Evolutionary conservation across 129 eudicot genomes (phyloP), one percentile per base, ranked within the genome.

Genomic region (Arctium minus): DNA sequence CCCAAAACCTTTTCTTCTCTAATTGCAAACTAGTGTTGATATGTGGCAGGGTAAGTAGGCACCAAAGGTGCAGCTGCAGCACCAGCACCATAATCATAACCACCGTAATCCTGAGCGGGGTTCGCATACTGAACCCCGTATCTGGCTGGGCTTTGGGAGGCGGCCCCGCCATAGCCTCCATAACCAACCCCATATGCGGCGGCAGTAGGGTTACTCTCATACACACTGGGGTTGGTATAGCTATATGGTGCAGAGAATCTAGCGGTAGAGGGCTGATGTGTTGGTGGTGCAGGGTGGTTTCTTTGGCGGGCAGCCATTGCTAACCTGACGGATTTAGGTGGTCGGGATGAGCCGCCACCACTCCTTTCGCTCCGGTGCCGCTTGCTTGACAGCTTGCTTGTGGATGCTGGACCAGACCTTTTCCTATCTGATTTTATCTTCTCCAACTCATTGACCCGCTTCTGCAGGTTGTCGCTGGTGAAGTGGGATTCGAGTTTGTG

Each of bases 401-500:
- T 77, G 36, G 87, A 77, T 9, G 84, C 30, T 22, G 77, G 15
- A 3, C 82, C 10, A 8, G 40, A 65, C 76, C 73, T 83, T 75
- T 83, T 88, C 76, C 79, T 86, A 29, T 86, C 89, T 4, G 88
- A 76, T 75, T 79, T 90, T 5, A 85, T 77, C 75, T 70, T 90
- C 79, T 90, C 94, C 75, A 86, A 75, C 74, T 75, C 79, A 12
- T 75, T 35, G 39, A 86, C 78, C 27, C 88, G 86, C 17, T 72
- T 81, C 85, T 81, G 78, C 36, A 90, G 83, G 85, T 79, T 62
- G 18, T 72, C 90, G 2, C 69, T 33, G 70, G 81, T 50, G 73
- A 86, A 90, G 37, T 83, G 76, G 15, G 89, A 73, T 85, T 86
- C 94, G 42, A 90, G 88, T 65, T 88, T 88, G 87, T 83, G 83